phyloP scores from a whole-genome alignment of 2,329 filamentous ascomycete genomes.

The Fusarium pilosicola region DNA sequence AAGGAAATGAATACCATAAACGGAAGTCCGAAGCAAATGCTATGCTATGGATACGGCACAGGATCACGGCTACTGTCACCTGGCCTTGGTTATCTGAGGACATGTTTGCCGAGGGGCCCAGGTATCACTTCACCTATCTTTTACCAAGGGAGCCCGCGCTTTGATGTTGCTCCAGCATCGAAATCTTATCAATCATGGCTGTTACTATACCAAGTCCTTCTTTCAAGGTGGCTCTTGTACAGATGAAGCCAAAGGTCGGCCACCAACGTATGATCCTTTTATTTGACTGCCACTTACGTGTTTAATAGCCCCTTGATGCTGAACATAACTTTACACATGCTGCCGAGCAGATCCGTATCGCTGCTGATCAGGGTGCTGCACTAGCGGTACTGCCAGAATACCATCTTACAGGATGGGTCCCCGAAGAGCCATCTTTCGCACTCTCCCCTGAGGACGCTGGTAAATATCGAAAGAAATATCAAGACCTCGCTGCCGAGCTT shows the following conservation, averaged over 20 bases:
- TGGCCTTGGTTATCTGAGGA: background rate
- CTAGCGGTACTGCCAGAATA: constrained; percentile 76
- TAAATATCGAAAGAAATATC: constrained; percentile 68
- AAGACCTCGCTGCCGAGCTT: constrained; percentile 70
- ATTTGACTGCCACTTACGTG: background rate
- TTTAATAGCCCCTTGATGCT: constrained; percentile 31
- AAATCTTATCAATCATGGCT: constrained; percentile 16
- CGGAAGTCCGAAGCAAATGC: constrained; percentile 1
- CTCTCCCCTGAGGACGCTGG: constrained; percentile 61
- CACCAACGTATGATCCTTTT: background rate
- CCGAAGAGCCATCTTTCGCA: constrained; percentile 68
- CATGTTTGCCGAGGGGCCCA: background rate
- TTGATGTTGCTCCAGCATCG: background rate
- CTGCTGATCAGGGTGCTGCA: constrained; percentile 41
- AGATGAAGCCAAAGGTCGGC: constrained; percentile 37
- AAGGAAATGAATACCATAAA: constrained; percentile 19
- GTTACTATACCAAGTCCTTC: constrained; percentile 1
- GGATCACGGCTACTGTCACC: background rate
- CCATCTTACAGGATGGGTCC: constrained; percentile 78
- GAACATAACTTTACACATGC: constrained; percentile 35
- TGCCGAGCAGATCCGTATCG: constrained; percentile 26
- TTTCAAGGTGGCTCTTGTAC: constrained; percentile 37
- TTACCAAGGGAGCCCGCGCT: background rate
- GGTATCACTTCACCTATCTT: background rate
- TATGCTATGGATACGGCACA: background rate